phyloP scores from a whole-genome alignment of 805 yeast species.

The Kockiozyma suomiensis region DNA sequence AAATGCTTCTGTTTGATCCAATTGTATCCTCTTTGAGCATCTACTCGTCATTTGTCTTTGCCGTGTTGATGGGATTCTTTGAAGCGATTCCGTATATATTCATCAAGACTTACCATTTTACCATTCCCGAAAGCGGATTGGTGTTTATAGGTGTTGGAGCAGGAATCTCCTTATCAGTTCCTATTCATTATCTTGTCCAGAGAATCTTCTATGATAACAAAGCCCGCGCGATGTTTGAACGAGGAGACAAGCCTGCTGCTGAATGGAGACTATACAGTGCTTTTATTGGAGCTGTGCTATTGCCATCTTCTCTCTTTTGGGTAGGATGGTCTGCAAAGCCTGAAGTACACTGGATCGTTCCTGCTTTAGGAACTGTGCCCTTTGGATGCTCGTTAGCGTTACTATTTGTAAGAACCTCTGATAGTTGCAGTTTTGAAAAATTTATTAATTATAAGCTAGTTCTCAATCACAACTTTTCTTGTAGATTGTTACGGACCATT shows the following conservation, averaged over 20 bases:
- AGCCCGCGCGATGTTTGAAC: constrained; percentile 26
- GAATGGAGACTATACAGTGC: constrained; percentile 46
- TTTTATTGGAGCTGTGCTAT: constrained; percentile 64
- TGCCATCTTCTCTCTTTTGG: constrained; percentile 76
- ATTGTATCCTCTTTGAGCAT: constrained; percentile 60
- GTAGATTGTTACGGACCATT: constrained; percentile 71
- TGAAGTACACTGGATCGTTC: constrained; percentile 72
- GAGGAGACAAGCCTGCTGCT: constrained; percentile 51
- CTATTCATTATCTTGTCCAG: constrained; percentile 2
- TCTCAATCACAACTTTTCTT: constrained; percentile 67
- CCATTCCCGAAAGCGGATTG: constrained; percentile 54
- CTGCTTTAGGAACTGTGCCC: constrained; percentile 71
- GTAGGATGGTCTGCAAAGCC: constrained; percentile 71
- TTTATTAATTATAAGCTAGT: constrained; percentile 52
- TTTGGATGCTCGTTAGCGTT: constrained; percentile 51
- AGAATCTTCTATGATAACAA: constrained; percentile 14
- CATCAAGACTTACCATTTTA: constrained; percentile 49
- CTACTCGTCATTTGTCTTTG: constrained; percentile 55
- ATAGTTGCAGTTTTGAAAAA: not conserved
- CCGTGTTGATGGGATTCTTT: constrained; percentile 57
- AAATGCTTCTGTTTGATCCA: constrained; percentile 72
- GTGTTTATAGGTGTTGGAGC: constrained; percentile 64
- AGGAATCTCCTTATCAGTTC: constrained; percentile 47
- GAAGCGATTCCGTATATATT: constrained; percentile 59
- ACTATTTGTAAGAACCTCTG: constrained; percentile 40